Conservation (phyloP, 2,329 filamentous ascomycete genomes). For the Venturiaceae sp. region DNA sequence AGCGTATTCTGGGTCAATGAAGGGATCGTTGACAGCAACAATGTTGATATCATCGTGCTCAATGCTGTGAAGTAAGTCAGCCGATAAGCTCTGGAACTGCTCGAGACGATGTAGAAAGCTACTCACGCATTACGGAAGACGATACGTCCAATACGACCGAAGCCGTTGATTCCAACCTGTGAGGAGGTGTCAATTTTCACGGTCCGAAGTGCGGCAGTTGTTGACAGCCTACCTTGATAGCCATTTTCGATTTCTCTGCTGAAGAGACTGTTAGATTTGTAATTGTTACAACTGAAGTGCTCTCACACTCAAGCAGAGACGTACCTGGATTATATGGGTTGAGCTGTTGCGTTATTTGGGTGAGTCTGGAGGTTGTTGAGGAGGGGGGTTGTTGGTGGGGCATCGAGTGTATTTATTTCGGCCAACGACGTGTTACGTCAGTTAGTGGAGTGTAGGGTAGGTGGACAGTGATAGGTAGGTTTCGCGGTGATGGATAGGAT, state of each 20-base stretch:
- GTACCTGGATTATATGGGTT: background rate
- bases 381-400: background rate
- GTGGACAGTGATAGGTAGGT: background rate
- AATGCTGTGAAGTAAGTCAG: slow-evolving; percentile 39
- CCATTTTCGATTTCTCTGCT: background rate
- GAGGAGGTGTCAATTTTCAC: background rate
- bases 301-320: too few relatives aligned
- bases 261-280: background rate
- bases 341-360: background rate
- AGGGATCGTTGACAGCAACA: slow-evolving; percentile 97
- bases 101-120: slow-evolving; percentile 7
- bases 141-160: slow-evolving; percentile 98
- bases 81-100: slow-evolving; percentile 6
- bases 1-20: slow-evolving; percentile 96
- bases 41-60: slow-evolving; percentile 84
- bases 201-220: background rate
- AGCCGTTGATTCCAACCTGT: slow-evolving; percentile 98
- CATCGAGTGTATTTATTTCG: background rate
- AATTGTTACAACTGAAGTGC: background rate
- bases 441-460: background rate
- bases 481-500: too few relatives aligned
- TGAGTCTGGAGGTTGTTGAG: background rate
- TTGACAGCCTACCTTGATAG: background rate
- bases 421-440: too few relatives aligned
- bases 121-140: slow-evolving; percentile 93